Base-by-base conservation (phyloP, 495 filamentous ascomycete genomes). In the Glonium stellatum region DNA sequence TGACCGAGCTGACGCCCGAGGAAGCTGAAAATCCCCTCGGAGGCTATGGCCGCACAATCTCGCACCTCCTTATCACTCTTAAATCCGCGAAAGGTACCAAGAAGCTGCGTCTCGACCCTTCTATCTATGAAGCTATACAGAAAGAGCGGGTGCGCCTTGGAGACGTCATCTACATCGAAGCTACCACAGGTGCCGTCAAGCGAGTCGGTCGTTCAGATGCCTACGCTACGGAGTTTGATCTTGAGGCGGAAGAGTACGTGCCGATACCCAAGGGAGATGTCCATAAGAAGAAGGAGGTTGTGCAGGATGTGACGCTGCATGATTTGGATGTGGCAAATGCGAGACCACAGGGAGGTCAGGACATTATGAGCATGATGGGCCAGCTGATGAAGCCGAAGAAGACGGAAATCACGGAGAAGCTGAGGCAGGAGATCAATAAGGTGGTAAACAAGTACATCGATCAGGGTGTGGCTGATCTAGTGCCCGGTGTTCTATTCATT, bases 311-410 rank as follows among this genome's bases (percentile, higher is more conserved):
- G 58, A 95, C 92, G 35, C 79, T 98, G 58, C 93, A 98, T 68
- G 93, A 98, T 66, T 77, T 98, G 50, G 93, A 98, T 70, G 90
- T 96, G 63, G 93, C 93, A 63, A 98, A 98, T 67, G 89, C 93
- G 11, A 80, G 92, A 59, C 95, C 93, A 12, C 80, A 96, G 78
- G 92, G 93, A 35, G 93, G 93, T 57, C 93, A 98, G 76, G 93
- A 98, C 72, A 92, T 98, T 58, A 96, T 98, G 92, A 95, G 89
- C 73, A 97, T 98, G 93, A 96, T 98, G 90, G 92, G 92, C 61
- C 92, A 97, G 70, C 77, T 98, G 62, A 96, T 95, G 88, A 97
- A 96, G 80, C 93, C 93, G 59, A 93, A 95, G 79, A 96, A 95
- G 81, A 97, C 92, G 11, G 92, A 97, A 71, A 96, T 97, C 64